These are phyloP conservation scores for Martiniozyma abietophila DNA, from an alignment of 805 yeast species.

Conservation along the genomic window DNA sequence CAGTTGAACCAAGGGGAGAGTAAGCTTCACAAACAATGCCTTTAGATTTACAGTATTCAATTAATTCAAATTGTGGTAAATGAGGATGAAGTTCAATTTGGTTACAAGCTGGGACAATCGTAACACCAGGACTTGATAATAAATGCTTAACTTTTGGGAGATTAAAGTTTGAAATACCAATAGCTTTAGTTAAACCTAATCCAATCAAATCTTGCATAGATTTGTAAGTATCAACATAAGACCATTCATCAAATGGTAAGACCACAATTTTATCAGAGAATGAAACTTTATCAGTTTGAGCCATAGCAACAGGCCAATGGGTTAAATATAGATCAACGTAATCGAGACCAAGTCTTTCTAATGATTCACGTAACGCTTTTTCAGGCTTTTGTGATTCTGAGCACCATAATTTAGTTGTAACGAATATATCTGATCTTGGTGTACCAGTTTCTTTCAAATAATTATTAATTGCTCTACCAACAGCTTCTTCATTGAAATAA, in stretches of 20 bases:
- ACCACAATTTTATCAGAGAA: too few relatives aligned
- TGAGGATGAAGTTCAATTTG: slow-evolving; percentile 75
- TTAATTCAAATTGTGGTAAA: slow-evolving; percentile 55
- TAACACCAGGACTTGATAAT: slow-evolving; percentile 38
- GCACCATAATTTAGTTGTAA: slow-evolving; percentile 59
- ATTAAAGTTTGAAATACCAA: slow-evolving; percentile 77
- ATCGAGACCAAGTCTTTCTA: slow-evolving; percentile 42
- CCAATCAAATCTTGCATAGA: slow-evolving; percentile 49
- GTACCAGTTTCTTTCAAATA: slow-evolving; percentile 42
- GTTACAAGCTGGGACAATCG: slow-evolving; percentile 55
- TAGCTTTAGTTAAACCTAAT: slow-evolving; percentile 47
- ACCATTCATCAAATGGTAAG: slow-evolving; percentile 23
- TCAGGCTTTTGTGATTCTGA: slow-evolving; percentile 31
- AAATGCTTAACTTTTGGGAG: slow-evolving; percentile 43
- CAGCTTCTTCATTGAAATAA: slow-evolving; percentile 54
- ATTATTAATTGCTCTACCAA: slow-evolving; percentile 47
- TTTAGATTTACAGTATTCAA: slow-evolving; percentile 41
- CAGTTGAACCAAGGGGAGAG: slow-evolving; percentile 64
- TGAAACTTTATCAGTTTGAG: slow-evolving; percentile 31
- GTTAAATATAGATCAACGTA: slow-evolving; percentile 58
- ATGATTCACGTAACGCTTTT: slow-evolving; percentile 40
- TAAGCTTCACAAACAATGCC: slow-evolving; percentile 62
- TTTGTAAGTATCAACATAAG: slow-evolving; percentile 54
- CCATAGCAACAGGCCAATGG: slow-evolving; percentile 54
- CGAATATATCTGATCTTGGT: slow-evolving; percentile 45